Conservation (phyloP, 768 basidiomycete species). For the Lepiota subincarnata region DNA sequence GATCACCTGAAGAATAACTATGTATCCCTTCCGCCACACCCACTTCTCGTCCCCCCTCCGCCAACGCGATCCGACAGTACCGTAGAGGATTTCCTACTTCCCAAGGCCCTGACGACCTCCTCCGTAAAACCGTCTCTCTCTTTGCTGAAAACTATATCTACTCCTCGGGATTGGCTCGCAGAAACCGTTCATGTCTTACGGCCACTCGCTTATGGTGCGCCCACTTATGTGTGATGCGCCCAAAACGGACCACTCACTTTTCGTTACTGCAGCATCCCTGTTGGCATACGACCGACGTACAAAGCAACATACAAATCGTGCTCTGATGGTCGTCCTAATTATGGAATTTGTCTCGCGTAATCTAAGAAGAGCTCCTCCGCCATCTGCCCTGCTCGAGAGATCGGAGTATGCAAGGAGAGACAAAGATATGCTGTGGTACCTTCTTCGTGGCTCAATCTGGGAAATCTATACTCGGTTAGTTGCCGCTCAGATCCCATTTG, state of each 20-base stretch:
- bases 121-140: conserved; percentile 69
- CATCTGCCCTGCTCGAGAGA: conserved; percentile 62
- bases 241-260: conserved; percentile 13
- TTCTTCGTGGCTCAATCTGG: conserved; percentile 87
- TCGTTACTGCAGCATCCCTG: conserved; percentile 29
- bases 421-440: conserved; percentile 77
- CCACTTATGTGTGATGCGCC: conserved; percentile 5
- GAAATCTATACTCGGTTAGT: conserved; percentile 65
- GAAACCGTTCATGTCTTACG: conserved; percentile 70
- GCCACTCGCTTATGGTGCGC: conserved; percentile 73
- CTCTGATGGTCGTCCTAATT: conserved; percentile 58
- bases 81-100: conserved; percentile 78
- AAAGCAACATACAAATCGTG: conserved; percentile 45
- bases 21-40: conserved; percentile 58
- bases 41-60: conserved; percentile 44
- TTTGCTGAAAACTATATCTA: conserved; percentile 56
- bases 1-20: conserved; percentile 82
- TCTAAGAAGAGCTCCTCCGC: conserved; percentile 62
- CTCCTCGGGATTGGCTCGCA: conserved; percentile 69
- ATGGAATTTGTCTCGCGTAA: conserved; percentile 74
- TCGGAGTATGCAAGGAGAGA: conserved; percentile 81
- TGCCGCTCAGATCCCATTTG: conserved; percentile 7
- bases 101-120: conserved; percentile 72
- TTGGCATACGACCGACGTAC: conserved; percentile 35
- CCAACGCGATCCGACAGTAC: conserved; percentile 49